A percentile compares a stretch with the other conserved stretches of the same genome.
Conservation (phyloP, 2,329 filamentous ascomycete genomes). For the Trematosphaeria pertusa region DNA sequence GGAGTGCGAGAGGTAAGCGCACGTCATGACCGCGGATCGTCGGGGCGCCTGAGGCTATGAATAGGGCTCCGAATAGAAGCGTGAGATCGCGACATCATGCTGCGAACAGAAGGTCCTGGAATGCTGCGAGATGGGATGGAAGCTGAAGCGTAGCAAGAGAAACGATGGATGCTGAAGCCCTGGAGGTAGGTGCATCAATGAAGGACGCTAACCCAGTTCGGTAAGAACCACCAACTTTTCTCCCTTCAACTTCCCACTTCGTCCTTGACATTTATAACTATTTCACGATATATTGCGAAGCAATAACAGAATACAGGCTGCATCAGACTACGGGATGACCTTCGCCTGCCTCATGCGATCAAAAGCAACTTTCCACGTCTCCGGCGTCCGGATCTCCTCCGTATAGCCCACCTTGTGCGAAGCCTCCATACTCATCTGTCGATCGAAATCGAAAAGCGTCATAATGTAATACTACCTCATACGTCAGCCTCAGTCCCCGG, state of each 20-base stretch:
- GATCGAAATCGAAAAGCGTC: slow-evolving; percentile 55
- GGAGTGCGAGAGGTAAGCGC: neutral
- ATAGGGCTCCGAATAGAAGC: too few relatives aligned
- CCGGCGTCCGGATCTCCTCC: slow-evolving; percentile 46
- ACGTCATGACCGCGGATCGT: neutral
- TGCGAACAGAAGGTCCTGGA: too few relatives aligned
- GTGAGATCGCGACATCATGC: too few relatives aligned
- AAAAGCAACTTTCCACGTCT: slow-evolving; percentile 55
- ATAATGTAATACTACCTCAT: slow-evolving; percentile 37
- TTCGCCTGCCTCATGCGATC: slow-evolving; percentile 51
- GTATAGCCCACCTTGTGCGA: slow-evolving; percentile 49
- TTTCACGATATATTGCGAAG: too few relatives aligned
- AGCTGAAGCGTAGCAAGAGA: too few relatives aligned
- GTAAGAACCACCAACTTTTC: neutral
- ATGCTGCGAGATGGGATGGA: too few relatives aligned
- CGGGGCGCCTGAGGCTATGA: neutral
- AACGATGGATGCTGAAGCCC: too few relatives aligned
- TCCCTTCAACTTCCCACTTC: too few relatives aligned
- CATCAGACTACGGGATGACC: slow-evolving; percentile 47
- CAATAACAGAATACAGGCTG: too few relatives aligned
- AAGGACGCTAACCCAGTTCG: neutral
- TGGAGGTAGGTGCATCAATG: too few relatives aligned
- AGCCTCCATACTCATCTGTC: slow-evolving; percentile 54
- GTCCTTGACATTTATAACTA: too few relatives aligned
- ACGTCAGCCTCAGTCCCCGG: slow-evolving; percentile 9